Evolutionary conservation across 1,284 basidiomycete species (phyloP).

Genomic region (Pseudozyma thailandica): DNA sequence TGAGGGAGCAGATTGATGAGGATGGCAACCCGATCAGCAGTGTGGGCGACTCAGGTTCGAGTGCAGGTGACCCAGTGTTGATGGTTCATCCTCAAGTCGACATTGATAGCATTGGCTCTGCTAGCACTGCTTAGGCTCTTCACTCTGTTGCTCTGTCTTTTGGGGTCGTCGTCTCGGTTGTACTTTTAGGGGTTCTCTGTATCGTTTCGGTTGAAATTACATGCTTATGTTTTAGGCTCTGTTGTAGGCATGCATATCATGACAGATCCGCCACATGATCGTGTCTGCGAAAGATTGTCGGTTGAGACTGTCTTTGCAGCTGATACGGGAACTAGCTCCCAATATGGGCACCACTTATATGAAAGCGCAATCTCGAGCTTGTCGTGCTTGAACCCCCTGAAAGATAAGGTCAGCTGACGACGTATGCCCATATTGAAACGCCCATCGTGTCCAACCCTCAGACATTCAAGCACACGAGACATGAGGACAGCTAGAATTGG

Average conservation of each 20-base stretch:
- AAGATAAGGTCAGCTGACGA: too few relatives aligned
- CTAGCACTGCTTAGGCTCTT: slow-evolving; percentile 8
- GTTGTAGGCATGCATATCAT: not conserved
- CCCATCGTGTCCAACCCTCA: too few relatives aligned
- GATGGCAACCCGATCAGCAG: slow-evolving; percentile 41
- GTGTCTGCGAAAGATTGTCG: too few relatives aligned
- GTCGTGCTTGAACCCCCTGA: too few relatives aligned
- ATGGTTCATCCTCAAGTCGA: slow-evolving; percentile 63
- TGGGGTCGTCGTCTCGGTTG: slow-evolving; percentile 1
- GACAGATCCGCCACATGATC: too few relatives aligned
- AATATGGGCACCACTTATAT: too few relatives aligned
- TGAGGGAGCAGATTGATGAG: slow-evolving; percentile 52
- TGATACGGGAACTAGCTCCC: too few relatives aligned
- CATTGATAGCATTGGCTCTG: slow-evolving; percentile 54
- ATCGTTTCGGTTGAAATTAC: not conserved
- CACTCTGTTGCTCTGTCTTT: not conserved
- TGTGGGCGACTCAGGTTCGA: slow-evolving; percentile 28
- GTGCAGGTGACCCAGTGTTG: slow-evolving; percentile 38
- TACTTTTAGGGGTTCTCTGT: slow-evolving; percentile 9
- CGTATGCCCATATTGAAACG: too few relatives aligned
- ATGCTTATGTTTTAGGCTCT: not conserved
- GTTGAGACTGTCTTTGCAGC: too few relatives aligned
- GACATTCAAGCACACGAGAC: too few relatives aligned
- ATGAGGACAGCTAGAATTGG: too few relatives aligned
- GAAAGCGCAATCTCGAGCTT: too few relatives aligned